phyloP scores from a whole-genome alignment of 192 early-diverging fungal genomes.

The Entrophospora sp. region DNA sequence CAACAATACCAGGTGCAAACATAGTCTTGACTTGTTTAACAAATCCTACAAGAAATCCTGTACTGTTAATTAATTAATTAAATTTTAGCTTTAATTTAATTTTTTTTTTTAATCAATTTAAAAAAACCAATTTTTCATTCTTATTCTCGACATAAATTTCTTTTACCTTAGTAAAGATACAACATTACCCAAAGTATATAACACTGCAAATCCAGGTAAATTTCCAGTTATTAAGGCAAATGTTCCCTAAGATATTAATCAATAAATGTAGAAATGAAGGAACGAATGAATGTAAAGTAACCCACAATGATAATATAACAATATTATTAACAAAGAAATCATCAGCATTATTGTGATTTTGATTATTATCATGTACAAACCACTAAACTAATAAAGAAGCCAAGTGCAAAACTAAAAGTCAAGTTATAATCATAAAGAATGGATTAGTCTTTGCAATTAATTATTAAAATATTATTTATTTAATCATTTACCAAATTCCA shows the following conservation, averaged over 20 bases:
- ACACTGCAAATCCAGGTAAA: slow-evolving; percentile 72
- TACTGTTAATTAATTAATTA: slow-evolving; percentile 35
- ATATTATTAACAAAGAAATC: neutral
- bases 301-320: no score
- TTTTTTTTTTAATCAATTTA: neutral
- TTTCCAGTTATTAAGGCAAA: slow-evolving; percentile 45
- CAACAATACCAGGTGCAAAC: slow-evolving; percentile 48
- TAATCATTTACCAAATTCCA: slow-evolving; percentile 45
- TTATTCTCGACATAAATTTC: no score
- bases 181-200: slow-evolving; percentile 88
- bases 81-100: slow-evolving; percentile 3
- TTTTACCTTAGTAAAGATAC: slow-evolving; percentile 62
- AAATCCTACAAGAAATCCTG: slow-evolving; percentile 85
- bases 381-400: slow-evolving; percentile 71
- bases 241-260: no score
- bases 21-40: slow-evolving; percentile 80
- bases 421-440: neutral
- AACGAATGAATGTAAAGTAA: slow-evolving; percentile 36
- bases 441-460: neutral
- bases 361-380: slow-evolving; percentile 29
- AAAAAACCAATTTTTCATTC: neutral
- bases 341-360: neutral
- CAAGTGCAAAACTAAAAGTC: slow-evolving; percentile 56
- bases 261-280: no score
- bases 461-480: neutral